Evolutionary conservation across 2,329 filamentous ascomycete species (phyloP).

Genomic region (Elsinoe australis): DNA sequence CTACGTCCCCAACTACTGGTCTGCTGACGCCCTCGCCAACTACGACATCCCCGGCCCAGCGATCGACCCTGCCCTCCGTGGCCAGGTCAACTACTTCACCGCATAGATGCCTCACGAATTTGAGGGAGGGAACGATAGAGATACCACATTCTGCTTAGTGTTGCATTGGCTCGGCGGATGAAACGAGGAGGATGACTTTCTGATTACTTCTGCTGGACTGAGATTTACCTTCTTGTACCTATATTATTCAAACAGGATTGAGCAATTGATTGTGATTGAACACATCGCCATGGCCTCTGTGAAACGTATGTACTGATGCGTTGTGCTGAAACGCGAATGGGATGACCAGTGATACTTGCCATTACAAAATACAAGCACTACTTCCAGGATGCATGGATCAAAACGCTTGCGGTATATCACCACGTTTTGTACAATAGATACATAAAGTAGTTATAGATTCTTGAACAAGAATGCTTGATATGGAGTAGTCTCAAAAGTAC

Average conservation of each 20-base stretch:
- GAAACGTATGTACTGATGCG: too few species aligned
- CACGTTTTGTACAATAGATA: too few species aligned
- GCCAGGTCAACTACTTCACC: neutral
- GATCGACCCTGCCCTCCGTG: slow-evolving; percentile 23
- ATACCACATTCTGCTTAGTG: too few species aligned
- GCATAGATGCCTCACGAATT: neutral
- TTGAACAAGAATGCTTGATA: too few species aligned
- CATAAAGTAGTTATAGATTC: too few species aligned
- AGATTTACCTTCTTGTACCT: slow-evolving; percentile 7
- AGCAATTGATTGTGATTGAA: slow-evolving; percentile 14
- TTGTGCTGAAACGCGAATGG: too few species aligned
- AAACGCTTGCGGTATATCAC: too few species aligned
- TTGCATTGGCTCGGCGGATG: neutral
- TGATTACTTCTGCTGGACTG: slow-evolving; percentile 1
- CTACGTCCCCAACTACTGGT: slow-evolving; percentile 54
- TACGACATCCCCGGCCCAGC: slow-evolving; percentile 49
- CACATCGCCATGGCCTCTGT: too few species aligned
- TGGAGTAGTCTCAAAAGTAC: too few species aligned
- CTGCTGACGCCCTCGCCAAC: slow-evolving; percentile 33
- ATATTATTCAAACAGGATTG: neutral
- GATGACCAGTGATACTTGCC: too few species aligned
- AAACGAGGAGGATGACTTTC: neutral
- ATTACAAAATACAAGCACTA: too few species aligned
- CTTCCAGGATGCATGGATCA: too few species aligned
- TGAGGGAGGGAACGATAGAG: neutral